Evolutionary conservation across 495 filamentous ascomycete species (phyloP), one percentile per base, ranked within the genome.

Genomic region (Xylaria flabelliformis): DNA sequence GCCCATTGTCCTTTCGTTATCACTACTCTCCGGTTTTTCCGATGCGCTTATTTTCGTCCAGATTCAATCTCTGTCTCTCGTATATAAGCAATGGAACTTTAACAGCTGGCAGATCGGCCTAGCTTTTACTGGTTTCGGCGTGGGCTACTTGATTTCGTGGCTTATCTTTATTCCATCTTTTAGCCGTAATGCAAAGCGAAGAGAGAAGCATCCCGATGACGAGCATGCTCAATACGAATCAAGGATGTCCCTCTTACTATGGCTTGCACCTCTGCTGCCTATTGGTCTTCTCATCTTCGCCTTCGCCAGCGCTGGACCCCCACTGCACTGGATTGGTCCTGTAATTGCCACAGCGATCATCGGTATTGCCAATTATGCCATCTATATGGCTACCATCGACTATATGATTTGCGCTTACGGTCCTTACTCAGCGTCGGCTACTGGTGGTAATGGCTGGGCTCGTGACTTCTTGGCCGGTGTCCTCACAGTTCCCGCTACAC

Each of bases 391-490:
- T 1, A 93, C 92, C 0, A 92, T 95, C 71, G 92, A 95, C 74
- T 95, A 95, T 82, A 95, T 94, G 92, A 89, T 94, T 29, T 90
- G 88, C 53, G 88, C 91, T 1, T 94, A 95, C 76, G 92, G 92
- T 0, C 90, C 90, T 0, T 94, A 94, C 78, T 90, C 91, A 24
- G 91, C 92, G 3, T 94, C 92, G 0, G 92, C 92, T 0, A 94
- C 92, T 3, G 92, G 92, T 29, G 90, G 90, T 2, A 92, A 92
- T 71, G 90, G 87, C 0, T 87, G 84, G 84, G 84, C 93, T 59
- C 87, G 93, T 73, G 93, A 97, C 79, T 93, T 97, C 83, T 82
- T 97, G n/a, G 93, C 93, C 67, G 93, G 93, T 85, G 86, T 94
- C 9, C 84, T 94, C 44, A 94, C 93, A 8, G 85, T 93, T 53